These are phyloP conservation scores for Calocera viscosa DNA, from an alignment of 768 basidiomycete genomes.

Conservation along the genomic window DNA sequence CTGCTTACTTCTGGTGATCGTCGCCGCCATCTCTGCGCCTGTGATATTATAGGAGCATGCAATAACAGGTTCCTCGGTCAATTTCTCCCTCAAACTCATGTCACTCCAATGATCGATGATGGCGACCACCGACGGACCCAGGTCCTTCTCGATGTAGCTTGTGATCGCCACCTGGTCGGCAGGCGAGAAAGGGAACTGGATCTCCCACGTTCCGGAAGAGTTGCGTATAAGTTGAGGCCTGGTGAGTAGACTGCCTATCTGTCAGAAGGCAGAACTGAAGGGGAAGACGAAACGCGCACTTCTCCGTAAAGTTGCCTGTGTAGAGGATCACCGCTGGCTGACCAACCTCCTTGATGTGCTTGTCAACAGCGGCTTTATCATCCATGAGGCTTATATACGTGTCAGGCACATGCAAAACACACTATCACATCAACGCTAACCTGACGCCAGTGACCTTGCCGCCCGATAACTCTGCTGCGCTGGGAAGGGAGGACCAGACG, in stretches of 20 bases:
- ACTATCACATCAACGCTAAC: no score
- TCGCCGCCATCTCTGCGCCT: conserved; percentile 4
- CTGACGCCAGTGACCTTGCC: no score
- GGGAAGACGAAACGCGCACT: not conserved
- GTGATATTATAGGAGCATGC: not conserved
- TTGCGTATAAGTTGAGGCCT: no score
- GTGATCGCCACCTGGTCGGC: not conserved
- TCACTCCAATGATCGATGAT: conserved; percentile 1
- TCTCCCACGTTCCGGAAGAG: not conserved
- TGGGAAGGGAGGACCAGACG: conserved; percentile 15
- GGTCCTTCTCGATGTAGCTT: not conserved
- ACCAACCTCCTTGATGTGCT: not conserved
- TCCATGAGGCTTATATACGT: no score
- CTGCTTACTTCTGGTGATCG: no score
- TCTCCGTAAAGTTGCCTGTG: not conserved
- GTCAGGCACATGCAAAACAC: no score
- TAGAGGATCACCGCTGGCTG: not conserved
- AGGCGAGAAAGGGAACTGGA: not conserved
- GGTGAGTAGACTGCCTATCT: no score
- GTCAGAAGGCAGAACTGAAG: not conserved
- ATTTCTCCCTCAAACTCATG: not conserved
- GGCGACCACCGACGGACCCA: not conserved
- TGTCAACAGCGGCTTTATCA: not conserved
- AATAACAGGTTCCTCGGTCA: conserved; percentile 2
- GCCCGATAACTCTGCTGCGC: not conserved